Percentiles rank a stretch among this genome's conserved stretches.
phyloP scores from a whole-genome alignment of 2,329 filamentous ascomycete species.

The Beauveria brongniartii region DNA sequence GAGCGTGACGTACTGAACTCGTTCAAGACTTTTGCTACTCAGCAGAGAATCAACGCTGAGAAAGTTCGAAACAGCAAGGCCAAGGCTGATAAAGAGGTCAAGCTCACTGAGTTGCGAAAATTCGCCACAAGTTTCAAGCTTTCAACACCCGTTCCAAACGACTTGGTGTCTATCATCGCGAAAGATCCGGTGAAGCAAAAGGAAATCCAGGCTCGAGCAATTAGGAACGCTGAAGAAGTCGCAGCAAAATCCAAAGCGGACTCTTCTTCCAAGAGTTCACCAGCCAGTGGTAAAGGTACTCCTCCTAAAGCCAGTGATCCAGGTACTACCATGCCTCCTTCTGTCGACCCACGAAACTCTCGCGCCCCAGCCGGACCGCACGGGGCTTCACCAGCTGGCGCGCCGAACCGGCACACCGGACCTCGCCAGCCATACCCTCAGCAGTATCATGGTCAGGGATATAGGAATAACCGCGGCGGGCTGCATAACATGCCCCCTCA shows the following conservation, averaged over 20 bases:
- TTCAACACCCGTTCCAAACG: conserved; percentile 80
- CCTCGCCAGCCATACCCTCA: conserved; percentile 42
- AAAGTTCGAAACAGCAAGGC: conserved; percentile 50
- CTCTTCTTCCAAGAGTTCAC: conserved; percentile 13
- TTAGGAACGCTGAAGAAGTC: conserved; percentile 62
- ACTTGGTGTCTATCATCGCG: conserved; percentile 88
- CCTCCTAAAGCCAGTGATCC: conserved; percentile 38
- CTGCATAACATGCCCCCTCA: conserved; percentile 35
- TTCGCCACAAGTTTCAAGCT: conserved; percentile 94
- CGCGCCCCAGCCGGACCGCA: conserved; percentile 29
- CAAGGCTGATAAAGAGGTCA: conserved; percentile 77
- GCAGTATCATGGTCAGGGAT: conserved; percentile 37
- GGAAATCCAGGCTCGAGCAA: conserved; percentile 82
- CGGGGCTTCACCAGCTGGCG: conserved; percentile 20
- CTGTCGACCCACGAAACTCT: conserved; percentile 21
- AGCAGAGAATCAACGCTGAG: conserved; percentile 47
- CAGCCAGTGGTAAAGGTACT: conserved; percentile 27
- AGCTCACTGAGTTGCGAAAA: conserved; percentile 88
- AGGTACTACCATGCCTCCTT: conserved; percentile 22
- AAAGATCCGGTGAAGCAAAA: conserved; percentile 95
- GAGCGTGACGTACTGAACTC: conserved; percentile 53
- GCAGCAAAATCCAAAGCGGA: conserved; percentile 46
- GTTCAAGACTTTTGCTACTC: conserved; percentile 56
- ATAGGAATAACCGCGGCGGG: conserved; percentile 39
- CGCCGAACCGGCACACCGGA: conserved; percentile 36